Percentiles rank a stretch among this genome's conserved stretches.
Evolutionary conservation across 257 asterid genomes (phyloP).

Genomic region (Przewalskia tangutica): DNA sequence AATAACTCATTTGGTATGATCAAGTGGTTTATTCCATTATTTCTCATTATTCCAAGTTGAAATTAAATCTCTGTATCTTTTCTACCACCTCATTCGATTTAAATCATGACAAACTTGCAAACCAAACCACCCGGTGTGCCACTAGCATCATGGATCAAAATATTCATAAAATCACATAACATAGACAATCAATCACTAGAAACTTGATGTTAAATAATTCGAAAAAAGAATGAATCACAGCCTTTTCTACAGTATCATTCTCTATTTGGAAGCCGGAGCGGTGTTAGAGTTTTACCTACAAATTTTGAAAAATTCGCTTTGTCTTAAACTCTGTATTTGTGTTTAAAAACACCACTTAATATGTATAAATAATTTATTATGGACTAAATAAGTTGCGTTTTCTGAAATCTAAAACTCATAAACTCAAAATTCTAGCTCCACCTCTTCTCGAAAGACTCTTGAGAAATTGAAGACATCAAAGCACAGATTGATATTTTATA

Average conservation of each 20-base stretch:
- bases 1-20: too few relatives aligned
- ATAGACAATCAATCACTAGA: neutral
- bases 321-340: too few relatives aligned
- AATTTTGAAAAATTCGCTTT: too few relatives aligned
- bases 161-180: neutral
- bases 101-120: neutral
- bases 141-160: neutral
- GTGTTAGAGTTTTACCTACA: too few relatives aligned
- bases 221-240: too few relatives aligned
- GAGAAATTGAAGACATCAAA: neutral
- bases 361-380: too few relatives aligned
- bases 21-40: neutral
- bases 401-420: neutral
- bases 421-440: neutral
- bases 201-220: too few relatives aligned
- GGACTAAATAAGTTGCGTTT: neutral
- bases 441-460: neutral
- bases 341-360: too few relatives aligned
- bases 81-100: neutral
- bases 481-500: too few relatives aligned
- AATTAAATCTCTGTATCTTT: neutral
- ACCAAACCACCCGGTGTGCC: neutral
- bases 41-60: neutral
- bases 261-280: too few relatives aligned
- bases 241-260: too few relatives aligned